phyloP scores from a whole-genome alignment of 1,139 yeast genomes.

The Suhomyces wounanorum region DNA sequence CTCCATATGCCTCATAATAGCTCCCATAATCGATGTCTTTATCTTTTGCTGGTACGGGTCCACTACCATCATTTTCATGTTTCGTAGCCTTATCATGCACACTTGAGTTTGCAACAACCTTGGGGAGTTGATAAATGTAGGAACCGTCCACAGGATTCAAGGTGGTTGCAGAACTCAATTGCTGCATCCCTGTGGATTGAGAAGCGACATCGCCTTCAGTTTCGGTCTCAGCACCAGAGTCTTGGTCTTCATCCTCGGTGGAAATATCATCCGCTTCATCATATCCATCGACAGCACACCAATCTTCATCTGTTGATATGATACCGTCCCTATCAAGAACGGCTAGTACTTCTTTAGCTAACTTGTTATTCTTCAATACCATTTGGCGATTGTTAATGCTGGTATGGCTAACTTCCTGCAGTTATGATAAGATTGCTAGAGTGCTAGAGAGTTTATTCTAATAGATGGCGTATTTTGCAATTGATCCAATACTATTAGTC shows the following conservation, averaged over 20 bases:
- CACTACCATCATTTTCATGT: not conserved
- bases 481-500: not conserved
- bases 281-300: constrained; percentile 3
- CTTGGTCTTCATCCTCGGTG: constrained; percentile 9
- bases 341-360: constrained; percentile 6
- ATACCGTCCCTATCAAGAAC: constrained; percentile 15
- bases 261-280: constrained; percentile 8
- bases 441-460: not conserved
- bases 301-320: constrained; percentile 18
- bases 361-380: constrained; percentile 9
- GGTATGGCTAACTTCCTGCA: no score
- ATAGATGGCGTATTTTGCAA: not conserved
- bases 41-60: not conserved
- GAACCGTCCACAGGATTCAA: constrained; percentile 8
- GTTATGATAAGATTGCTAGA: no score
- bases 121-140: constrained; percentile 16
- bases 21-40: constrained; percentile 1
- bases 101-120: constrained; percentile 3
- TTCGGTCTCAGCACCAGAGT: not conserved
- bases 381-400: not conserved
- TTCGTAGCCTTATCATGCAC: not conserved
- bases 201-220: constrained; percentile 3
- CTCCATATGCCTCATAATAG: constrained; percentile 25
- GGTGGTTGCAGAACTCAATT: constrained; percentile 3
- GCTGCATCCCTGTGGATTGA: not conserved